These are phyloP conservation scores for Chalciporus sp. DNA, from an alignment of 1,284 basidiomycete genomes.

Conservation along the genomic window DNA sequence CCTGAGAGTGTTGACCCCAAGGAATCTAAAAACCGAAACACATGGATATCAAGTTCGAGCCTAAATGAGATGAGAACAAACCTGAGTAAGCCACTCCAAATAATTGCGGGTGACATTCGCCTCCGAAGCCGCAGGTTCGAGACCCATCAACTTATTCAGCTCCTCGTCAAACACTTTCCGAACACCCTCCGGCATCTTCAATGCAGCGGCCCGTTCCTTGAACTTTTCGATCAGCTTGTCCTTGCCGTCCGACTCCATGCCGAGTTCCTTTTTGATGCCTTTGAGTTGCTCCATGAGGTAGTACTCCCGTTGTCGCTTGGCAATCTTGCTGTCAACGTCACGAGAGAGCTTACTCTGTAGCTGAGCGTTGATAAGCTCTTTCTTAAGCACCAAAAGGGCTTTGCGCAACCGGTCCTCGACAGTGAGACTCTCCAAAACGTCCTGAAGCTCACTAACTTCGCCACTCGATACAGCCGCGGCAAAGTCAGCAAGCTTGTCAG, in stretches of 20 bases:
- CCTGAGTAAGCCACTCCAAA: conserved; percentile 94
- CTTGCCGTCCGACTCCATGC: conserved; percentile 97
- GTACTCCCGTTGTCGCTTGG: conserved; percentile 96
- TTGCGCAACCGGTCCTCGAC: conserved; percentile 92
- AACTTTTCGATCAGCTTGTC: conserved; percentile 98
- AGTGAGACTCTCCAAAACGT: conserved; percentile 86
- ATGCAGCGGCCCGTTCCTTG: conserved; percentile 81
- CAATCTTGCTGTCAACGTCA: conserved; percentile 96
- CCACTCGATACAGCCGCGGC: conserved; percentile 95
- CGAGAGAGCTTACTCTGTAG: conserved; percentile 93
- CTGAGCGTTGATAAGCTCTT: conserved; percentile 97
- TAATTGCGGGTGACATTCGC: conserved; percentile 97
- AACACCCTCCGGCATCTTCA: conserved; percentile 94
- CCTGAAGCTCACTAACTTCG: conserved; percentile 90
- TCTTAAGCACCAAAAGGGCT: conserved; percentile 92
- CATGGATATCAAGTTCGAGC: not conserved
- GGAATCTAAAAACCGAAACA: conserved; percentile 61
- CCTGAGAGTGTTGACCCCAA: conserved; percentile 94
- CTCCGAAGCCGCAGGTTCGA: conserved; percentile 93
- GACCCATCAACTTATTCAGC: conserved; percentile 85
- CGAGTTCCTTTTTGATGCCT: conserved; percentile 98
- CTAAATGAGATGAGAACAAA: conserved; percentile 21
- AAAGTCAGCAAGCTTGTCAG: conserved; percentile 97
- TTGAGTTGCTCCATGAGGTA: conserved; percentile 99
- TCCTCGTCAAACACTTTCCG: conserved; percentile 98